Percentiles rank a stretch among this genome's conserved stretches.
These are phyloP conservation scores for Lasiosphaeriaceae sp. DNA, from an alignment of 495 filamentous ascomycete species.

Conservation along the genomic window DNA sequence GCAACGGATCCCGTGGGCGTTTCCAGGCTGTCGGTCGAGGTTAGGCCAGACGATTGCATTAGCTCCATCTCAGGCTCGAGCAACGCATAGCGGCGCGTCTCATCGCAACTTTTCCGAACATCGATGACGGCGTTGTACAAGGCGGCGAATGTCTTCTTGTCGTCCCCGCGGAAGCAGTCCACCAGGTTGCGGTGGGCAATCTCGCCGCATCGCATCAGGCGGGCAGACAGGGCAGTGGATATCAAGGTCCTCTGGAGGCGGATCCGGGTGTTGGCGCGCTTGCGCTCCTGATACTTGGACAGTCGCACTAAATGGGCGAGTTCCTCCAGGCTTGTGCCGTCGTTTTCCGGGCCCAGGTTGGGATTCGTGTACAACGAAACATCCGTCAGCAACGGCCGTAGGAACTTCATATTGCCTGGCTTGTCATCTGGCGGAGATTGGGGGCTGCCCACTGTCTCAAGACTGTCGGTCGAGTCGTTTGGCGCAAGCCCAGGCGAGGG, in stretches of 20 bases:
- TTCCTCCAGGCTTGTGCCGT: conserved; percentile 63
- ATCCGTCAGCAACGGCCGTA: conserved; percentile 45
- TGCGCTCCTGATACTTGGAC: conserved; percentile 70
- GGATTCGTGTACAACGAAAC: conserved; percentile 50
- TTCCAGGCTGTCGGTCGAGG: conserved; percentile 44
- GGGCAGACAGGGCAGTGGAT: conserved; percentile 73
- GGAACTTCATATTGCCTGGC: conserved; percentile 25
- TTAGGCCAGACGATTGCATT: conserved; percentile 38
- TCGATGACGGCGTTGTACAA: conserved; percentile 87
- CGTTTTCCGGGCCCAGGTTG: conserved; percentile 40
- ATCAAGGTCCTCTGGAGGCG: conserved; percentile 65
- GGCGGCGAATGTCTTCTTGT: conserved; percentile 81
- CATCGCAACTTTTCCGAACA: conserved; percentile 79
- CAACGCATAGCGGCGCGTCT: conserved; percentile 61
- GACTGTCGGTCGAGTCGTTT: conserved; percentile 22
- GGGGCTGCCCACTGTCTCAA: conserved; percentile 15
- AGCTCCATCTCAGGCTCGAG: conserved; percentile 65
- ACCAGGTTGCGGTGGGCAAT: conserved; percentile 78
- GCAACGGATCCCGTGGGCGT: conserved; percentile 35
- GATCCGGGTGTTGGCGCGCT: conserved; percentile 60
- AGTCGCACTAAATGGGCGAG: conserved; percentile 67
- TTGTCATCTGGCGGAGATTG: conserved; percentile 22
- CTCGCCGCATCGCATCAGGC: conserved; percentile 72
- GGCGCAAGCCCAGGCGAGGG: conserved; percentile 23
- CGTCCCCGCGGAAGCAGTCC: conserved; percentile 82